Conservation (phyloP, 129 eudicot species). For the Flaveria ramosissima region DNA sequence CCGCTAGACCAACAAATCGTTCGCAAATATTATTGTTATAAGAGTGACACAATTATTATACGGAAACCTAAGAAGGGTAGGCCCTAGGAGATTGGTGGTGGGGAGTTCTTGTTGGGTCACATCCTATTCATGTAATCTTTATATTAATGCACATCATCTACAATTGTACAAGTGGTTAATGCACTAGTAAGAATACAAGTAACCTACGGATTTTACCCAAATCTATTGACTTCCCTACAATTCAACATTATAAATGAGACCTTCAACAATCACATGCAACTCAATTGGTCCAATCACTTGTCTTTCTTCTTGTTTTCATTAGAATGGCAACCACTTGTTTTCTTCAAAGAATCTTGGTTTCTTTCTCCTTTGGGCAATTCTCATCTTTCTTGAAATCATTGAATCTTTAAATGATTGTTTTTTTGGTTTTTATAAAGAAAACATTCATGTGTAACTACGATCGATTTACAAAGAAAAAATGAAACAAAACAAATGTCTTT, state of each 20-base stretch:
- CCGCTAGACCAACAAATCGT: too few species aligned
- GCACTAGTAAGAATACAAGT: slow-evolving; percentile 27
- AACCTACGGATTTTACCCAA: slow-evolving; percentile 37
- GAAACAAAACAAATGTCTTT: not conserved
- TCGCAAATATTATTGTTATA: not conserved
- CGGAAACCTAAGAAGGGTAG: slow-evolving; percentile 6
- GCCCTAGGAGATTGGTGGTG: slow-evolving; percentile 13
- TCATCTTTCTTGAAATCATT: slow-evolving; percentile 1
- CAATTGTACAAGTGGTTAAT: slow-evolving; percentile 37
- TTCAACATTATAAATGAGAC: slow-evolving; percentile 32
- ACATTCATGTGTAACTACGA: not conserved
- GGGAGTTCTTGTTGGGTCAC: slow-evolving; percentile 33
- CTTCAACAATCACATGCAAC: slow-evolving; percentile 25
- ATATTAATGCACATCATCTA: slow-evolving; percentile 24
- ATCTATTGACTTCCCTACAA: slow-evolving; percentile 35
- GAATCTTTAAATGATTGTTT: not conserved
- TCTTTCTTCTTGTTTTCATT: slow-evolving; percentile 37
- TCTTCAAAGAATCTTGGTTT: slow-evolving; percentile 42
- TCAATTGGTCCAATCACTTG: slow-evolving; percentile 39
- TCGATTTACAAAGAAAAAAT: not conserved
- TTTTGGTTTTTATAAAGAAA: not conserved
- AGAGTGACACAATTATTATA: not conserved
- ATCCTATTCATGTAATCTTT: slow-evolving; percentile 38
- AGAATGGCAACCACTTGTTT: slow-evolving; percentile 41
- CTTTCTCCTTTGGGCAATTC: slow-evolving; percentile 46